Conservation (phyloP, 2,329 filamentous ascomycete genomes). For the Ceratocystis alfenasii region DNA sequence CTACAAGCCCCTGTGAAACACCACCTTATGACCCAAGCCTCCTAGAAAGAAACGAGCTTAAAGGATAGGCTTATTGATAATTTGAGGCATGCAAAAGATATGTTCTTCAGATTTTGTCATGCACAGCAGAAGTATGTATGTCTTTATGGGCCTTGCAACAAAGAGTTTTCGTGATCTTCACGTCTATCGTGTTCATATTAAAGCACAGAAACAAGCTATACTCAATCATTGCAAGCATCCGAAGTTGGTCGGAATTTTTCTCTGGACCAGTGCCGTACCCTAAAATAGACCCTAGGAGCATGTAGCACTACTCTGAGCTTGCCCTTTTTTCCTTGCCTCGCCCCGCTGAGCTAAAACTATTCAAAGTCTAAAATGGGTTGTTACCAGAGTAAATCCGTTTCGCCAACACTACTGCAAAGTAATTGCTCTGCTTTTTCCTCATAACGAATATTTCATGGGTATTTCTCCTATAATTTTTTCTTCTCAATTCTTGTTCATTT, state of each 20-base stretch:
- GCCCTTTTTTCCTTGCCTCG: neutral
- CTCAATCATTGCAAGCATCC: neutral
- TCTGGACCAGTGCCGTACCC: neutral
- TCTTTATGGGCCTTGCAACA: too few species aligned
- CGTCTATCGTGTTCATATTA: too few species aligned
- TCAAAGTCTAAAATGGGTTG: neutral
- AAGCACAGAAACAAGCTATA: too few species aligned
- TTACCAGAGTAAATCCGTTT: neutral
- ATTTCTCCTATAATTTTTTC: neutral
- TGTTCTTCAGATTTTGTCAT: too few species aligned
- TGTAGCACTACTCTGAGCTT: neutral
- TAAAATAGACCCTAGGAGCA: neutral
- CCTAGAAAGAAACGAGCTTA: too few species aligned
- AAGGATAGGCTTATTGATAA: too few species aligned
- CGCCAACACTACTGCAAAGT: neutral
- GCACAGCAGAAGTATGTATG: too few species aligned
- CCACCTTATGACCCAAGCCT: too few species aligned
- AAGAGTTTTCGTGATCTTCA: too few species aligned
- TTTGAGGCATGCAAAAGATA: too few species aligned
- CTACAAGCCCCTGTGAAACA: too few species aligned
- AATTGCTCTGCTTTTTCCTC: neutral
- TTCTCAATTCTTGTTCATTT: neutral
- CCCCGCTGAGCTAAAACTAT: slow-evolving; percentile 8
- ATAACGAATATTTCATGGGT: neutral
- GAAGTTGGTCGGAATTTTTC: neutral